These are phyloP conservation scores for Trichosporon inkin DNA, from an alignment of 1,284 basidiomycete species.

Conservation along the genomic window DNA sequence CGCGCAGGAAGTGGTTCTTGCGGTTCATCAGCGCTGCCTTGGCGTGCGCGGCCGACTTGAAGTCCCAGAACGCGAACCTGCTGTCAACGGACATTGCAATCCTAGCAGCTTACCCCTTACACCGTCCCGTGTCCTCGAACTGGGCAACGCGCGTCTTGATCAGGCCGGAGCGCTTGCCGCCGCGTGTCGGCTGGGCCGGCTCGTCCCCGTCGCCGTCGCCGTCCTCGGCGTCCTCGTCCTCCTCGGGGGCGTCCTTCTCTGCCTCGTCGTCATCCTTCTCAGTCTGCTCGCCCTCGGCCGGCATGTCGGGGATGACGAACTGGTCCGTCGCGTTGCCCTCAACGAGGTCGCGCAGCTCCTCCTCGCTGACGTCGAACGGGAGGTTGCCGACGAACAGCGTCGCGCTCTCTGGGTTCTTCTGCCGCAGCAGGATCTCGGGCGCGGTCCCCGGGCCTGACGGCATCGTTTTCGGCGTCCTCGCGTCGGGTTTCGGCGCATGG, in stretches of 20 bases:
- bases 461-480: conserved; percentile 54
- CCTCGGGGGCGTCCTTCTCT: conserved; percentile 26
- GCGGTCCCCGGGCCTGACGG: conserved; percentile 30
- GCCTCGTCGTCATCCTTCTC: conserved; percentile 20
- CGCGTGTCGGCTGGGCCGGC: conserved; percentile 30
- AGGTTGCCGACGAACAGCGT: conserved; percentile 47
- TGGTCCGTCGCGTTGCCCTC: conserved; percentile 35
- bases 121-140: conserved; percentile 88
- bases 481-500: conserved; percentile 51
- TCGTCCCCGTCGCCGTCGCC: conserved; percentile 41
- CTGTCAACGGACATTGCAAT: background rate
- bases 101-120: conserved; percentile 77
- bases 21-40: conserved; percentile 77
- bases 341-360: conserved; percentile 58
- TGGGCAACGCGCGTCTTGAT: conserved; percentile 88
- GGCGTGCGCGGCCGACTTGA: conserved; percentile 70
- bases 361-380: conserved; percentile 72
- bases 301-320: conserved; percentile 54
- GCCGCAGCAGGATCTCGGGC: conserved; percentile 39
- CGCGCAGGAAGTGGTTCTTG: conserved; percentile 77
- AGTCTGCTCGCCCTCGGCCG: conserved; percentile 38
- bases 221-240: conserved; percentile 34
- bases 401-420: conserved; percentile 42
- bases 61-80: conserved; percentile 95
- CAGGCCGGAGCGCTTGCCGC: conserved; percentile 61